These are phyloP conservation scores for Taiwanofungus camphoratus DNA, from an alignment of 1,284 basidiomycete species.

Conservation along the genomic window DNA sequence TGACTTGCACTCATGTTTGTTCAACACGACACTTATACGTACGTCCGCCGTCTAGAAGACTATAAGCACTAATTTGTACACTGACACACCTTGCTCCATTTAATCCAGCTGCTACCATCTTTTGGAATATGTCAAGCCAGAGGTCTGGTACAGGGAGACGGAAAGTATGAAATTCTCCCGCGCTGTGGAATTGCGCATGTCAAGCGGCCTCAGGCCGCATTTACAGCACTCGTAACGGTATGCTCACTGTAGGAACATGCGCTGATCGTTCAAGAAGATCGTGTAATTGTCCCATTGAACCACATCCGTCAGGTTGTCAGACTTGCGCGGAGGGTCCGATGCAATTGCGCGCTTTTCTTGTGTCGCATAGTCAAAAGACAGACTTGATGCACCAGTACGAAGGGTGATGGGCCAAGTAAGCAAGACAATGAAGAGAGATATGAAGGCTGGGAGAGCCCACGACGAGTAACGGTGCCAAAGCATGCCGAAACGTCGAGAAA, in stretches of 20 bases:
- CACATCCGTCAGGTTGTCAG: slow-evolving; percentile 24
- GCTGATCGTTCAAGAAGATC: slow-evolving; percentile 24
- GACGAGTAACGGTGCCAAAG: slow-evolving; percentile 13
- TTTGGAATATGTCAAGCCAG: slow-evolving; percentile 81
- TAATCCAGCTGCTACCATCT: slow-evolving; percentile 75
- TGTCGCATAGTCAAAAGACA: background rate
- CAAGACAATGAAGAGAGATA: slow-evolving; percentile 11
- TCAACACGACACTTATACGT: too few species aligned
- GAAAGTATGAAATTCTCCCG: slow-evolving; percentile 81
- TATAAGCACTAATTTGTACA: background rate
- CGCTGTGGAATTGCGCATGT: slow-evolving; percentile 25
- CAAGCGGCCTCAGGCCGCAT: background rate
- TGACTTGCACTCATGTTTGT: too few species aligned
- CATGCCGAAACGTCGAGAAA: slow-evolving; percentile 9
- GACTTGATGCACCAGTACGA: background rate
- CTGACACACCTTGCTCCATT: slow-evolving; percentile 47
- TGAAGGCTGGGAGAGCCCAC: slow-evolving; percentile 14
- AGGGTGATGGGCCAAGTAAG: slow-evolving; percentile 14
- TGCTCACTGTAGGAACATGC: slow-evolving; percentile 45
- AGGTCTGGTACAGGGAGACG: slow-evolving; percentile 73
- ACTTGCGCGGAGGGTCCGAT: slow-evolving; percentile 23
- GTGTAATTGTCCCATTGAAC: slow-evolving; percentile 31
- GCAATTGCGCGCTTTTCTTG: background rate
- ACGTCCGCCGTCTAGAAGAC: background rate
- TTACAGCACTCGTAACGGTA: too few species aligned